Base-by-base conservation (phyloP, 768 basidiomycete genomes). In the Trametes villosa region DNA sequence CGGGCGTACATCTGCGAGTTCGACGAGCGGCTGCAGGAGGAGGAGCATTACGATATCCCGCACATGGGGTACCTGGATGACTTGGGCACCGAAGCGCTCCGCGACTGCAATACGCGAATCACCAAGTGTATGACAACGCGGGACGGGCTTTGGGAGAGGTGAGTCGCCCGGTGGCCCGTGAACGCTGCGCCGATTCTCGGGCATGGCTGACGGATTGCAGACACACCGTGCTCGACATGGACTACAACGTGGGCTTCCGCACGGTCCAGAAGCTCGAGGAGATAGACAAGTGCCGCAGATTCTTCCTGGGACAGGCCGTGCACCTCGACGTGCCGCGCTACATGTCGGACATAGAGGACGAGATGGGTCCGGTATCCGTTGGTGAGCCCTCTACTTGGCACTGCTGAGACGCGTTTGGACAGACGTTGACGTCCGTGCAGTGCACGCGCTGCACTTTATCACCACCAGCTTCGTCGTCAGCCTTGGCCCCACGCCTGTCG, bases 171-270 rank as follows among this genome's bases (percentile, higher is more conserved):
- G 46, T 17, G 8, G 5, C n/a, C 31, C 46, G 46, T 18, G 27
- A 12, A 20, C 8, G 20, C 20, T 24, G 12, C 9, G 13, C 22
- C 11, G n/a, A n/a, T 15, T 5, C 22, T 45, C 44, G 44, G 44
- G 20, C n/a, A n/a, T 33, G 2, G 9, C 18, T 31, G 15, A 50
- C 27, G 13, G 4, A 13, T 53, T 4, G 11, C 34, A 57, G 56
- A 1, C 26, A 49, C 11, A 49, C 56, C 4, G 47, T 57, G n/a
- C n/a, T 30, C 27, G 29, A 57, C n/a, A 57, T 57, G 56, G 36
- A 38, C 18, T 57, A 49, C 15, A 38, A n/a, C 7, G 38, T 42
- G 4, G 22, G 29, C 8, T 20, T 57, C 20, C 38, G 38, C 20
- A 17, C 38, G 11, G 18, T 33, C 6, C 56, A 57, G 30, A 31